Base-by-base conservation (phyloP, 192 early-diverging fungal species). In the Coemansia pectinata region DNA sequence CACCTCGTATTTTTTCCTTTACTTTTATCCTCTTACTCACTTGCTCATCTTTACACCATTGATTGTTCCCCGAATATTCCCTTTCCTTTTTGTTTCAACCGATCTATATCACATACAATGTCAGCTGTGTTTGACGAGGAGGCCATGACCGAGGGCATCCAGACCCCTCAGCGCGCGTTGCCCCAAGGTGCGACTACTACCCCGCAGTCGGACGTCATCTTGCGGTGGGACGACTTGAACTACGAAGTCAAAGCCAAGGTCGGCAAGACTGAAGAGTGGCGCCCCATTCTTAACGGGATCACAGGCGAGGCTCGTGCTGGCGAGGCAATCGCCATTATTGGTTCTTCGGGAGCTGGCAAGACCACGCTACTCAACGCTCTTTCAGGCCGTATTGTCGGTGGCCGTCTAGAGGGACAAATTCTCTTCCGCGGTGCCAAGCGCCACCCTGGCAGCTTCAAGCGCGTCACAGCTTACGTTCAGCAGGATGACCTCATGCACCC, bases 261-360 rank as follows among this genome's bases (percentile, higher is more conserved):
- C 59, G 53, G 71, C 62, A 68, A 77, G 33, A 31, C 59, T 4
- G 29, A 60, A 15, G 40, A 58, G 6, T 69, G 67, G 53, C 76
- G 76, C 47, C 62, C 72, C n/a, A 78, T 97, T 50, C 81, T 97
- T 17, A 69, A 88, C 41, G 78, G 81, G 6, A 88, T 96, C 29
- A 88, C 86, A 1, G 96, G 94, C n/a, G 82, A 86, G 36, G 88
- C 92, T 23, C 77, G 85, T 29, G 85, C 92, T 3, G 93, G 91
- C 33, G 87, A 91, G 33, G 77, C 94, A 61, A 85, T 93, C 65
- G 94, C 93, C 2, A 89, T 99, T 19, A 97, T 97, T 88, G 97
- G 96, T 0, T 93, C 94, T 3, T 91, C 90, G 31, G 96, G 96
- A 14, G 93, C 95, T 8, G 96, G 95, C 40, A 97, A 96, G 81